phyloP scores from a whole-genome alignment of 1,284 basidiomycete species.

The Ustilago sp. region DNA sequence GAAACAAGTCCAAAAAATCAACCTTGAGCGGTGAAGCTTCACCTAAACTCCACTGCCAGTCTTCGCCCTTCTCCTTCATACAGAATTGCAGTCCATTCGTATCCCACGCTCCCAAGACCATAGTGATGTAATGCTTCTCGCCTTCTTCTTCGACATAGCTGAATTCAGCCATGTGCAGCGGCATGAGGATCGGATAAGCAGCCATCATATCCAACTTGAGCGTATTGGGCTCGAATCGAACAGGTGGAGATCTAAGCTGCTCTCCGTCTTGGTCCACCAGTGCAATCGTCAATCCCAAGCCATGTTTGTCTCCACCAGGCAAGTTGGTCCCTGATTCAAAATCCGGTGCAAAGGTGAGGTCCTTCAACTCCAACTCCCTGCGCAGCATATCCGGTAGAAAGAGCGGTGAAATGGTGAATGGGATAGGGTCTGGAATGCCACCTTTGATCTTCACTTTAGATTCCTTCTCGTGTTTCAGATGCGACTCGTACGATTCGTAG shows the following conservation, averaged over 20 bases:
- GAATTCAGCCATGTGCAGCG: conserved; percentile 42
- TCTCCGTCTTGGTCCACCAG: conserved; percentile 30
- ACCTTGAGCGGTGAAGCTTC: conserved; percentile 18
- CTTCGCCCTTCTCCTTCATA: conserved; percentile 35
- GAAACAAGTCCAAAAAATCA: conserved; percentile 33
- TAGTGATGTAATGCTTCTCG: conserved; percentile 22
- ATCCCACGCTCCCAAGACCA: conserved; percentile 46
- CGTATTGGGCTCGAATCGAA: conserved; percentile 40
- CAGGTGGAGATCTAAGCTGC: conserved; percentile 23
- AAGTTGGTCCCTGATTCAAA: conserved; percentile 28
- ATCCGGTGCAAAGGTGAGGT: conserved; percentile 32
- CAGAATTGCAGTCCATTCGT: conserved; percentile 33
- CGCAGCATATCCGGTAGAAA: conserved; percentile 42
- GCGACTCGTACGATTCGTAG: conserved; percentile 40
- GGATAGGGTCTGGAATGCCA: conserved; percentile 39
- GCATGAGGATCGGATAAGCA: conserved; percentile 49
- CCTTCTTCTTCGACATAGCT: conserved; percentile 28
- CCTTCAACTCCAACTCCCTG: conserved; percentile 29
- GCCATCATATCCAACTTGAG: conserved; percentile 48
- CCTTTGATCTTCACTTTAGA: conserved; percentile 35
- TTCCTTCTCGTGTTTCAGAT: conserved; percentile 12
- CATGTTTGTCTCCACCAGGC: conserved; percentile 29
- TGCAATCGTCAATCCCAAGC: conserved; percentile 21
- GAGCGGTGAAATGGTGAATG: conserved; percentile 51
- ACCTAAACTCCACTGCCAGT: conserved; percentile 30